A percentile compares a stretch with the other conserved stretches of the same genome.
Conservation (phyloP, 75 land plant species). For the Cryptomeria japonica region DNA sequence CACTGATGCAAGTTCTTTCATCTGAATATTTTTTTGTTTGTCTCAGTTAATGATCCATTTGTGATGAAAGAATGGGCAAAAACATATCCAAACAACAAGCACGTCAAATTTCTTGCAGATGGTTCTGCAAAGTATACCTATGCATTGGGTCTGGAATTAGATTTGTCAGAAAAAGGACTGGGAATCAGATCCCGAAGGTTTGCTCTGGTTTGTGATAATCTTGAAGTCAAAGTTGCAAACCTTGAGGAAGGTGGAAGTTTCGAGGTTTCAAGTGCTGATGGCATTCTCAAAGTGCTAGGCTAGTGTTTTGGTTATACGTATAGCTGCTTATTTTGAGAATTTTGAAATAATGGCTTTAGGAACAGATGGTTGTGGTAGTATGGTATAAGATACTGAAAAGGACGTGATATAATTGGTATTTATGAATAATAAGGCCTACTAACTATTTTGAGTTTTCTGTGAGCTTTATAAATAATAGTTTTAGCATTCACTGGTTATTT, state of each 20-base stretch:
- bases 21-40: neutral
- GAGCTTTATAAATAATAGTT: neutral
- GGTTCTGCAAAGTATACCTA: slow-evolving; percentile 80
- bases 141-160: slow-evolving; percentile 83
- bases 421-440: neutral
- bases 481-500: too few relatives aligned
- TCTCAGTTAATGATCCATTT: slow-evolving; percentile 83
- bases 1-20: too few relatives aligned
- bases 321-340: neutral
- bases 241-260: slow-evolving; percentile 80
- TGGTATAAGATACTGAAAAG: neutral
- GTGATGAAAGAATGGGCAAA: slow-evolving; percentile 90
- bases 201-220: slow-evolving; percentile 68
- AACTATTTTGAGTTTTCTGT: too few relatives aligned
- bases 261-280: slow-evolving; percentile 75
- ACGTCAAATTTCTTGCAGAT: slow-evolving; percentile 76
- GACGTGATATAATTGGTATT: too few relatives aligned
- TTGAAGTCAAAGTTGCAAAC: slow-evolving; percentile 82
- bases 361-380: neutral
- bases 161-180: slow-evolving; percentile 75
- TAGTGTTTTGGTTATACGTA: neutral
- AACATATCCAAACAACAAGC: slow-evolving; percentile 70
- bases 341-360: neutral
- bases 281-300: slow-evolving; percentile 66
- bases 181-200: slow-evolving; percentile 81